Percentiles rank a stretch among this genome's conserved stretches.
Conservation (phyloP, 2,329 filamentous ascomycete genomes). For the Penicillium sp. region DNA sequence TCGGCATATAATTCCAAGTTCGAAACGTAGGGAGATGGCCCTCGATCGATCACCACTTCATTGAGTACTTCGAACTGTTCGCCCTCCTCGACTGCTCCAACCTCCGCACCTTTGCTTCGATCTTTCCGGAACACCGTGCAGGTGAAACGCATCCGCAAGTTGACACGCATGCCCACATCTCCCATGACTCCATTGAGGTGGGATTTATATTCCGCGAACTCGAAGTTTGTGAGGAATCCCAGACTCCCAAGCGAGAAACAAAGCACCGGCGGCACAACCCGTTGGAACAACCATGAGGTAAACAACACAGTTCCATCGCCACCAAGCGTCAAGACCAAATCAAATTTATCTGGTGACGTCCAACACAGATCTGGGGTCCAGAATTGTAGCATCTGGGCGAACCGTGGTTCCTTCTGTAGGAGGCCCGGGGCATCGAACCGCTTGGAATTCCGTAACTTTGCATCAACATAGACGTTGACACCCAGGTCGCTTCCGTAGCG, state of each 20-base stretch:
- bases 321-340: constrained; percentile 87
- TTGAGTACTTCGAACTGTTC: constrained; percentile 98
- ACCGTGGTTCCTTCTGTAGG: constrained; percentile 71
- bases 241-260: constrained; percentile 90
- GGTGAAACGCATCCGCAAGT: constrained; percentile 97
- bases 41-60: constrained; percentile 96
- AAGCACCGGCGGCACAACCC: constrained; percentile 88
- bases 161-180: constrained; percentile 93
- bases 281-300: constrained; percentile 94
- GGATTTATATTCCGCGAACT: constrained; percentile 84
- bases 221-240: constrained; percentile 95
- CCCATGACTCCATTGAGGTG: constrained; percentile 90
- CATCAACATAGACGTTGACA: constrained; percentile 97
- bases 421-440: constrained; percentile 79
- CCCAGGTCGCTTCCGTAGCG: constrained; percentile 88
- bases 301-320: constrained; percentile 98
- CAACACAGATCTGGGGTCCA: constrained; percentile 97
- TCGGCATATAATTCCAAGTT: constrained; percentile 96
- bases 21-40: constrained; percentile 94
- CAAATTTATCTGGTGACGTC: constrained; percentile 90
- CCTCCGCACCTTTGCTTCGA: constrained; percentile 44
- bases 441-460: constrained; percentile 83
- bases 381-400: constrained; percentile 82
- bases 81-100: constrained; percentile 73
- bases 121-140: constrained; percentile 88